Evolutionary conservation across 75 land plant species (phyloP), one percentile per base, ranked within the genome.

Genomic region (Isoetes taiwanensis): DNA sequence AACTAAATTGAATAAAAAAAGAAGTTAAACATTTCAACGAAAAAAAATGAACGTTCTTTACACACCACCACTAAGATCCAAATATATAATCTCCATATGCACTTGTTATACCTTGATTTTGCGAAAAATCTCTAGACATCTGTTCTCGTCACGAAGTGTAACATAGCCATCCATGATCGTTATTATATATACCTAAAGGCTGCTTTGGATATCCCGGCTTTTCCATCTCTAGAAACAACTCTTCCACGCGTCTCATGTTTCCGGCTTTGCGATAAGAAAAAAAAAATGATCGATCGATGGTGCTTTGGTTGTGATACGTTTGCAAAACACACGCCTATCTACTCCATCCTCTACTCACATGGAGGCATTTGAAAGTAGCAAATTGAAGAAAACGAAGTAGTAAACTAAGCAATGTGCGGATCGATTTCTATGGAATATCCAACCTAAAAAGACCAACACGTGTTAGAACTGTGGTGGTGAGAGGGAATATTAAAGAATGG

Each of bases 111-210:
- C 97, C 99, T 93, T 74, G 16, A 93, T 71, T 62, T 81, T 70
- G 37, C 78, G n/a, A 67, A 70, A 88, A 88, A 20, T 75, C 30
- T 17, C 84, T 62, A 58, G 86, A 84, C 58, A 80, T 82, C 2
- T 67, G 66, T 54, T 93, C 99, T 62, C 79, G 54, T 4, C 65
- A 71, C 41, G 68, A n/a, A n/a, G 50, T 42, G 61, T 78, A 33
- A 86, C 86, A 62, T 88, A 93, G 41, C 99, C 99, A 72, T 93
- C 80, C 85, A 93, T 81, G 83, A 93, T 79, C 34, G 75, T 81
- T n/a, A 39, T 87, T 90, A 70, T 79, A 93, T 53, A 85, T 64
- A 28, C 74, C 75, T 28, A 93, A 59, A 10, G 80, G n/a, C 72
- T 43, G 78, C 78, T n/a, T n/a, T 73, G 79, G 87, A 43, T 87